Conservation (phyloP, 164 flowering plant species). For the Dillenia suffruticosa region DNA sequence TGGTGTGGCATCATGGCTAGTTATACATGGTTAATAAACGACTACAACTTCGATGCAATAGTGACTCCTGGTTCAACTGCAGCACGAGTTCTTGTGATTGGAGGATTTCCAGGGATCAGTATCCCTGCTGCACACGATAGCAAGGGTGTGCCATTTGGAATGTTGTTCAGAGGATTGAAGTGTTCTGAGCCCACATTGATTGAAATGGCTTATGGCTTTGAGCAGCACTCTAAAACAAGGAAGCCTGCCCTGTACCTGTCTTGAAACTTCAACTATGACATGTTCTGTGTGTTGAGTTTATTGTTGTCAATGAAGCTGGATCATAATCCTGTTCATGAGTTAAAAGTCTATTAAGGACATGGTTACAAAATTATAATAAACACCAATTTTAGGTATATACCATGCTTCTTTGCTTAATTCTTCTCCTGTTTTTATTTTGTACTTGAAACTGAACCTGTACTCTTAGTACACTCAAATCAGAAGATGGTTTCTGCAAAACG, state of each 20-base stretch:
- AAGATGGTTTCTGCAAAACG: no score
- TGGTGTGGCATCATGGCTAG: no score
- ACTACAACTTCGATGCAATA: conserved; percentile 42
- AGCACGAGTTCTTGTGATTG: conserved; percentile 30
- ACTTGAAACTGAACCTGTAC: no score
- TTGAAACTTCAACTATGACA: background rate
- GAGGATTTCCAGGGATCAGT: conserved; percentile 48
- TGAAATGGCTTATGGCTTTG: conserved; percentile 50
- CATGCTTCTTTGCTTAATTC: no score
- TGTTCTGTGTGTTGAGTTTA: no score
- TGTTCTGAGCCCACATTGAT: conserved; percentile 45
- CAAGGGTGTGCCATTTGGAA: conserved; percentile 43
- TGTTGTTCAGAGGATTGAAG: conserved; percentile 42
- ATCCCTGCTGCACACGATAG: conserved; percentile 50
- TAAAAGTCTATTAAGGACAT: no score
- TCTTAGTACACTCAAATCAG: no score
- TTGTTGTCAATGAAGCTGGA: no score
- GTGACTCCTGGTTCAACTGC: conserved; percentile 18
- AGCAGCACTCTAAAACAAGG: conserved; percentile 46
- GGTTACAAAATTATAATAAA: no score
- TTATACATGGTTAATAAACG: conserved; percentile 20
- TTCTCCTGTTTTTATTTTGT: no score
- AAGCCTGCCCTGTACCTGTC: conserved; percentile 28
- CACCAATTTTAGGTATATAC: no score
- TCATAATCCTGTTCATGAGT: no score